Evolutionary conservation across 2,329 filamentous ascomycete species (phyloP), one percentile per base, ranked within the genome.

Genomic region (Fonsecaea pugnacius): DNA sequence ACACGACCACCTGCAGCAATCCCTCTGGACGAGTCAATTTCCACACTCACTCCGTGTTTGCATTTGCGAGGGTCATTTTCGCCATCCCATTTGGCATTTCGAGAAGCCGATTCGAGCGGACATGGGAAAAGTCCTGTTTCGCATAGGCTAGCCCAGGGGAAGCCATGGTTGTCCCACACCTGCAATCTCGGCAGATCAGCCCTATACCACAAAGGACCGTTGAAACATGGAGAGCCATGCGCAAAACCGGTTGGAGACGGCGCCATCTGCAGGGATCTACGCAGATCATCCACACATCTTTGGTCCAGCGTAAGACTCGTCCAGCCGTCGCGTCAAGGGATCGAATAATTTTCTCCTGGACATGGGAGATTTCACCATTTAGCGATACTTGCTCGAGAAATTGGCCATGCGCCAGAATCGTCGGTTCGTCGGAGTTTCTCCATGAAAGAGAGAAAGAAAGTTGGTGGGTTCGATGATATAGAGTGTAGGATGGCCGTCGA

Each of bases 161-260:
- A 32, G 9, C 33, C 51, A 53, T 18, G 51, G 24, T 4, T 8
- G 18, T 48, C 21, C 43, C 43, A 24, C 9, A 24, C 43, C 21
- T 48, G 43, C n/a, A 53, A 60, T 60, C 58, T 60, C 58, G 58
- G 48, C 58, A 53, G 35, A 24, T 38, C 27, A 58, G 38, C 30
- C 53, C 40, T 51, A 51, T 16, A 18, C 60, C 54, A 54, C 57
- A 51, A 33, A n/a, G n/a, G 48, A 18, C 53, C 43, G 53, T 52
- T 63, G 53, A 63, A 63, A 63, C 53, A n/a, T 33, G 60, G 60
- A 54, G 60, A 40, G 27, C 24, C 12, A 27, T 54, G 32, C 21
- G 30, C 21, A 46, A 63, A 63, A 53, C 60, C 43, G 60, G 60
- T 63, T 63, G 57, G 32, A 10, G 40, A 50, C 32, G 50, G 40